These are phyloP conservation scores for Terfezia boudieri DNA, from an alignment of 495 filamentous ascomycete genomes.

Conservation along the genomic window DNA sequence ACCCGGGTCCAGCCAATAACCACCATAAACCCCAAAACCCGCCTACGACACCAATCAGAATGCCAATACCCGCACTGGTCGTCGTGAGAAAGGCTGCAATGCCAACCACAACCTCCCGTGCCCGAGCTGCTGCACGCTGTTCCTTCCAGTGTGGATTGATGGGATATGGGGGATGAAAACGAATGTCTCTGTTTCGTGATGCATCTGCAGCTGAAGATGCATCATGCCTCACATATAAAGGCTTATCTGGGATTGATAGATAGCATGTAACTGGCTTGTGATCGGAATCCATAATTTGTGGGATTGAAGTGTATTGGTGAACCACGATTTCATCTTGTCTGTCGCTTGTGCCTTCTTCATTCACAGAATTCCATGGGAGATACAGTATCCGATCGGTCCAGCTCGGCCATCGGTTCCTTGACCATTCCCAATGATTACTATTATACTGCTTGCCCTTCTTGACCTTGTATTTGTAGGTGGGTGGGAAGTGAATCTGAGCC, in stretches of 20 bases:
- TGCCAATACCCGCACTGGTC: conserved; percentile 3
- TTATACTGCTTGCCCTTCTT: conserved; percentile 16
- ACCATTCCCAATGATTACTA: conserved; percentile 33
- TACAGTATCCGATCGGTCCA: conserved; percentile 90
- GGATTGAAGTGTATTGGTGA: conserved; percentile 46
- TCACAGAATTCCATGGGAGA: conserved; percentile 28
- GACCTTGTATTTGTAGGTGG: conserved; percentile 64
- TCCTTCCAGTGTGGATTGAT: conserved; percentile 8
- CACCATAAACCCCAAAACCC: conserved; percentile 9
- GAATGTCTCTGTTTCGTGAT: not conserved
- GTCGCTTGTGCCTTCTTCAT: conserved; percentile 7
- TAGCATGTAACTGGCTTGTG: conserved; percentile 36
- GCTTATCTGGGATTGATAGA: conserved; percentile 5
- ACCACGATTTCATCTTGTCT: conserved; percentile 23
- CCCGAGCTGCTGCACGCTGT: conserved; percentile 5
- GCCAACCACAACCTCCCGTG: conserved; percentile 13
- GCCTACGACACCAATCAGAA: conserved; percentile 5
- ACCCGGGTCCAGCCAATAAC: not conserved
- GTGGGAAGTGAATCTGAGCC: conserved; percentile 54
- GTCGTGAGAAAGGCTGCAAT: conserved; percentile 2
- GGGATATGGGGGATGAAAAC: conserved; percentile 3
- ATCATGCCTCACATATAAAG: not conserved
- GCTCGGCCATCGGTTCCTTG: conserved; percentile 60
- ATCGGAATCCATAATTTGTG: conserved; percentile 54
- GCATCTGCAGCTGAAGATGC: not conserved